A percentile compares a stretch with the other conserved stretches of the same genome.
Conservation (phyloP, 2,329 filamentous ascomycete species). For the Sclerotinia borealis region DNA sequence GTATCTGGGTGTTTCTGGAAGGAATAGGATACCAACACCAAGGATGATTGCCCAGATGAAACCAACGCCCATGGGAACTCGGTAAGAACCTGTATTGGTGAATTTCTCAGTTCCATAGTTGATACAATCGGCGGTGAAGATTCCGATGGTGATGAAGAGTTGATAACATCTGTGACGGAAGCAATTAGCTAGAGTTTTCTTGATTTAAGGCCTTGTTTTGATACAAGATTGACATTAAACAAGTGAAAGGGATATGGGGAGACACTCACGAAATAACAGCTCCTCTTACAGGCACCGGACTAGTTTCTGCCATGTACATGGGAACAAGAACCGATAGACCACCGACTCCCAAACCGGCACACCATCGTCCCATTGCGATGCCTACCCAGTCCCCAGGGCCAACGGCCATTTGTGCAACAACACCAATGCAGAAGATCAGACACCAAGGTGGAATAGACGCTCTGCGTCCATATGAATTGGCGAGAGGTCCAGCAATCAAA, state of each 20-base stretch:
- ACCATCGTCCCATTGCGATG: constrained; percentile 54
- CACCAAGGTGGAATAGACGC: constrained; percentile 49
- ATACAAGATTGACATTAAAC: neutral
- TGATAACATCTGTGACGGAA: constrained; percentile 52
- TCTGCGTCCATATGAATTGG: constrained; percentile 56
- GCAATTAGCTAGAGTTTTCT: constrained; percentile 17
- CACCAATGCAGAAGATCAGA: constrained; percentile 56
- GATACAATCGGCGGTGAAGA: constrained; percentile 50
- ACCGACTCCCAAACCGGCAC: constrained; percentile 62
- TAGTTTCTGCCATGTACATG: constrained; percentile 61
- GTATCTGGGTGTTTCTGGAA: constrained; percentile 54
- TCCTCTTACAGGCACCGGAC: constrained; percentile 56
- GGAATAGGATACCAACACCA: constrained; percentile 45
- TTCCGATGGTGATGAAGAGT: constrained; percentile 67
- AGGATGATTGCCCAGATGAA: constrained; percentile 48
- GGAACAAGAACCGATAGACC: constrained; percentile 60
- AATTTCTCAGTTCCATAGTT: constrained; percentile 43
- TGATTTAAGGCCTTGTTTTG: neutral
- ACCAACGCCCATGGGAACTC: constrained; percentile 53
- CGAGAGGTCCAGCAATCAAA: constrained; percentile 66
- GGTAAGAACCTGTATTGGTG: constrained; percentile 46
- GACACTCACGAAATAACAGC: constrained; percentile 48
- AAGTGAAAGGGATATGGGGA: neutral
- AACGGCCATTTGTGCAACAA: constrained; percentile 57
- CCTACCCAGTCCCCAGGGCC: constrained; percentile 56